Conservation (phyloP, 805 yeast genomes). For the Candida peoriensis region DNA sequence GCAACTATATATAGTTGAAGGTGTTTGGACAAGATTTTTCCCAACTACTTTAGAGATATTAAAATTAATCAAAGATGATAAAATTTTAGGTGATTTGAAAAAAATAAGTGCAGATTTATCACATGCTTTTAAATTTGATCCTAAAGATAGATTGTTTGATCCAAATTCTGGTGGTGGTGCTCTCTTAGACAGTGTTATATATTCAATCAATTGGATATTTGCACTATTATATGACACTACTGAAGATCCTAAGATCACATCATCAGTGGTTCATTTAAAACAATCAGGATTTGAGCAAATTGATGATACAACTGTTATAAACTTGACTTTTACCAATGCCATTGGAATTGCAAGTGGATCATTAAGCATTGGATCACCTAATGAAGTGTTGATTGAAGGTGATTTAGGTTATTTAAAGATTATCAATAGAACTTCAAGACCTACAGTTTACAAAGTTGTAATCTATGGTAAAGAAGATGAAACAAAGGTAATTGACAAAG, state of each 20-base stretch:
- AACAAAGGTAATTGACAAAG: no score
- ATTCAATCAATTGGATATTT: slow-evolving; percentile 38
- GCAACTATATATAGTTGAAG: slow-evolving; percentile 51
- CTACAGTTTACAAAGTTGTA: slow-evolving; percentile 31
- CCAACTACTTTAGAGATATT: slow-evolving; percentile 38
- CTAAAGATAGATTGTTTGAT: slow-evolving; percentile 35
- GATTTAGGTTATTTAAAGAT: slow-evolving; percentile 1
- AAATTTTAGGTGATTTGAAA: slow-evolving; percentile 41
- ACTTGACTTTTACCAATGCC: slow-evolving; percentile 7
- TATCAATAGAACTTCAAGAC: slow-evolving; percentile 18
- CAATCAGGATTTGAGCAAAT: not conserved
- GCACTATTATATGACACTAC: slow-evolving; percentile 19
- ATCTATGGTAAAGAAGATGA: slow-evolving; percentile 25
- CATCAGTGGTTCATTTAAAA: not conserved
- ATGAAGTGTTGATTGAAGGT: slow-evolving; percentile 11
- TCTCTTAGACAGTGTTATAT: slow-evolving; percentile 50
- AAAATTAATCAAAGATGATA: slow-evolving; percentile 33
- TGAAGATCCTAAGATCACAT: not conserved
- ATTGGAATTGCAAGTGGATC: slow-evolving; percentile 2
- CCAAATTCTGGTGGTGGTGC: slow-evolving; percentile 52
- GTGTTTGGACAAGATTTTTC: slow-evolving; percentile 52
- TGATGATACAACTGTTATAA: slow-evolving; percentile 23
- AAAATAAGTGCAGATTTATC: slow-evolving; percentile 41
- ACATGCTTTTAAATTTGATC: slow-evolving; percentile 30
- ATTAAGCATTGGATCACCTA: slow-evolving; percentile 3